A percentile compares a stretch with the other conserved stretches of the same genome.
Conservation (phyloP, 208 protist genomes). For the Blastocrithidia nonstop region DNA sequence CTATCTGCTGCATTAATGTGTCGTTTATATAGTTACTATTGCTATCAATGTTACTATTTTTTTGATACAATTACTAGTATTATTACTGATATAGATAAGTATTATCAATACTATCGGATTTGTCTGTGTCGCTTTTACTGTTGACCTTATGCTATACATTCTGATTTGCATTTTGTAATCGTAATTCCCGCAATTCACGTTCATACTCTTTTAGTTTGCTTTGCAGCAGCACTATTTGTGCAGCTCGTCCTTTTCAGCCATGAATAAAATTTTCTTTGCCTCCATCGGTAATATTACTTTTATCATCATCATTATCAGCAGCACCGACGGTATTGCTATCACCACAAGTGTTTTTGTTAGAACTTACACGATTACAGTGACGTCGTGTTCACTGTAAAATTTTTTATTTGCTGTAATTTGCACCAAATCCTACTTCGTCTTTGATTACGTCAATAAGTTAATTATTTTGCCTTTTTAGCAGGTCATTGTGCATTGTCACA, state of each 20-base stretch:
- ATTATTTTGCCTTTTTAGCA: no score
- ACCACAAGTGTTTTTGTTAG: no score
- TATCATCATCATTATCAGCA: neutral
- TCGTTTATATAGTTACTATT: no score
- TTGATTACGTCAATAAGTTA: no score
- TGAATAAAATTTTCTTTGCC: neutral
- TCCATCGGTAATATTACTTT: neutral
- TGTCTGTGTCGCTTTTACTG: neutral
- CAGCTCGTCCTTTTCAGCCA: slow-evolving; percentile 48
- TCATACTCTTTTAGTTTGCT: slow-evolving; percentile 48
- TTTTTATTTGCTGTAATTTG: no score
- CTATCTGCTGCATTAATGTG: no score
- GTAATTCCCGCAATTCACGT: slow-evolving; percentile 7
- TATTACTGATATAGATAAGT: neutral
- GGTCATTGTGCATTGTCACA: no score
- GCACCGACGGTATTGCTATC: neutral
- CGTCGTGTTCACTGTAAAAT: no score
- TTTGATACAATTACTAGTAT: slow-evolving; percentile 5
- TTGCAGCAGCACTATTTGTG: slow-evolving; percentile 58
- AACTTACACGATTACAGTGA: no score
- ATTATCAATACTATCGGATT: slow-evolving; percentile 2
- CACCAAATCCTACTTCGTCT: no score
- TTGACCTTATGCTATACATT: neutral
- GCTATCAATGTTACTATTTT: no score
- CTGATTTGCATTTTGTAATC: neutral